phyloP scores from a whole-genome alignment of 768 basidiomycete species.

The Candolleomyces efflorescens region DNA sequence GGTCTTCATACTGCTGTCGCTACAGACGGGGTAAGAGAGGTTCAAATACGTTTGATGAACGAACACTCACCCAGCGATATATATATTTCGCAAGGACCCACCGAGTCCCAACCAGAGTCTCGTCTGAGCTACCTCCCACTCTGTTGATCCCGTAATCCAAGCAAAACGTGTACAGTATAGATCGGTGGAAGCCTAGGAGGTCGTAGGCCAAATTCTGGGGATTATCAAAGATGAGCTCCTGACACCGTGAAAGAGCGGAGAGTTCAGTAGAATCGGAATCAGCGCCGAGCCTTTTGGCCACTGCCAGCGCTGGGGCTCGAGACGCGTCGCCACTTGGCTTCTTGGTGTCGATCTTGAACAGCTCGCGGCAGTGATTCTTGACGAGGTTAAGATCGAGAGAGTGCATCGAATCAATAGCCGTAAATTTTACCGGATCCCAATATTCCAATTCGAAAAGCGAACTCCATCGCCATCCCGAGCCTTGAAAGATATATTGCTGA shows the following conservation, averaged over 20 bases:
- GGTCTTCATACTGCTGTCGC: neutral
- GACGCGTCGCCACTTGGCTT: conserved; percentile 16
- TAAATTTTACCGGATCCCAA: conserved; percentile 10
- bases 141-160: conserved; percentile 15
- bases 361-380: conserved; percentile 11
- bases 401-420: conserved; percentile 3
- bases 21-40: neutral
- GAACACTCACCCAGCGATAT: conserved; percentile 17
- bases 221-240: conserved; percentile 10
- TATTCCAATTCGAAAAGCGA: conserved; percentile 18
- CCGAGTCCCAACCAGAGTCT: conserved; percentile 15
- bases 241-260: conserved; percentile 6
- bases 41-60: conserved; percentile 1
- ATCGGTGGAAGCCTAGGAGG: conserved; percentile 13
- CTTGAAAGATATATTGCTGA: conserved; percentile 13
- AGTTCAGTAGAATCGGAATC: neutral
- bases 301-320: neutral
- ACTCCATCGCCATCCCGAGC: conserved; percentile 25
- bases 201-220: conserved; percentile 3
- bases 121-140: conserved; percentile 6
- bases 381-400: conserved; percentile 12
- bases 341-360: conserved; percentile 19
- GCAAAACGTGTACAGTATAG: conserved; percentile 21
- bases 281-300: neutral
- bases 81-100: conserved; percentile 20